Evolutionary conservation across 768 basidiomycete genomes (phyloP), one percentile per base, ranked within the genome.

Genomic region (Exsudoporus frostii): DNA sequence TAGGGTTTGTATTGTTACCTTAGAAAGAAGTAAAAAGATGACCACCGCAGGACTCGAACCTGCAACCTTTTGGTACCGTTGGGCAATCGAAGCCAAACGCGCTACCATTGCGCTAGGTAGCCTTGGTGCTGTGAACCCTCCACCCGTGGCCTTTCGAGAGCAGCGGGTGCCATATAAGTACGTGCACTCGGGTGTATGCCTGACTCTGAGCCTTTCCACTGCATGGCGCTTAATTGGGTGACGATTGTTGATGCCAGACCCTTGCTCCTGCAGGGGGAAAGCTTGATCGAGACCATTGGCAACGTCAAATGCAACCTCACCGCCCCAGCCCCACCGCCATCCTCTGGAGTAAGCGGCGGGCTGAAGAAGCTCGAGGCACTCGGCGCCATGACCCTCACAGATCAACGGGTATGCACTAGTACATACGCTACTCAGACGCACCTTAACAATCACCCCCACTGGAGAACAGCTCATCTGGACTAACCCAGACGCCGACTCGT

Each of bases 31-130:
- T n/a, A 39, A 51, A 52, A 52, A 32, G 4, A 68, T 88, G 87
- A 88, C 83, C 84, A 86, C 86, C 84, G 86, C 88, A 89, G 88
- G 88, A 88, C 86, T 90, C 87, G 88, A 90, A 90, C 89, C 88
- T 90, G 88, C 88, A 90, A 85, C 88, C 89, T 90, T 86, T 88
- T 89, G 88, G 88, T 90, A 58, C 75, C 82, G 71, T 74, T 72
- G 59, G 76, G 83, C 84, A 63, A 81, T 88, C 86, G 88, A 90
- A 90, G 87, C 87, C 87, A 89, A 88, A 90, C 86, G 88, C 88
- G 88, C 88, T 90, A 88, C 88, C 88, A 89, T 90, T 89, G 88
- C 85, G 88, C 87, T 75, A 90, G 85, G 85, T 82, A 84, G 81
- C 82, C 27, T 19, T 54, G 20, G 13, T 15, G 2, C n/a, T 0